These are phyloP conservation scores for Sesbania bispinosa DNA, from an alignment of 306 rosid genomes.

Conservation along the genomic window DNA sequence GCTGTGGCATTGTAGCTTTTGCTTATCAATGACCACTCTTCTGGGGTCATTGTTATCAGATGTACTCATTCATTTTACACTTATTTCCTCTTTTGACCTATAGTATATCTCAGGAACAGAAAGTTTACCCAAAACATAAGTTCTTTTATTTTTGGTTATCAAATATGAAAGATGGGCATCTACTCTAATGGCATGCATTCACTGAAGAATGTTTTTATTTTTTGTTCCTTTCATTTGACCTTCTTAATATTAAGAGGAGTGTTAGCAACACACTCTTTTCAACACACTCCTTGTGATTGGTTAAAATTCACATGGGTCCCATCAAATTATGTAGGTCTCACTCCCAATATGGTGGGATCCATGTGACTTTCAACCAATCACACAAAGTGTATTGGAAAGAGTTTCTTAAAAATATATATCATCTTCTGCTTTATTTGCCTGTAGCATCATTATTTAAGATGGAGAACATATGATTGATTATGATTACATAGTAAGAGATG, in stretches of 20 bases:
- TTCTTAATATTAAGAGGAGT: no score
- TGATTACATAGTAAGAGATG: background rate
- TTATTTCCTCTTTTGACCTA: no score
- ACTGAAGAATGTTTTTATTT: background rate
- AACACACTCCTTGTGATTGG: no score
- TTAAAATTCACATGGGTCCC: no score
- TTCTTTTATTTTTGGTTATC: background rate
- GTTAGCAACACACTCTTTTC: no score
- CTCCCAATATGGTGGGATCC: no score
- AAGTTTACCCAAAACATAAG: background rate
- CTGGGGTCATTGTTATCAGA: background rate
- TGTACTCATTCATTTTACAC: background rate
- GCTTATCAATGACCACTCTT: background rate
- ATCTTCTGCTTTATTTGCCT: background rate
- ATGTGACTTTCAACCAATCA: no score
- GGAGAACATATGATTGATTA: background rate
- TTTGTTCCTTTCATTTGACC: background rate
- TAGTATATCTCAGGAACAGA: background rate
- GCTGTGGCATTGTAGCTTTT: constrained; percentile 5
- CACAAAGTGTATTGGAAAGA: background rate
- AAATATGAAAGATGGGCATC: background rate
- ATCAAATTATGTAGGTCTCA: no score
- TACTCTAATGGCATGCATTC: background rate
- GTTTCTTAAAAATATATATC: background rate
- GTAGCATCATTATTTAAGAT: background rate